Evolutionary conservation across 2,329 filamentous ascomycete genomes (phyloP).

Genomic region (Hymenoscyphus albidus): DNA sequence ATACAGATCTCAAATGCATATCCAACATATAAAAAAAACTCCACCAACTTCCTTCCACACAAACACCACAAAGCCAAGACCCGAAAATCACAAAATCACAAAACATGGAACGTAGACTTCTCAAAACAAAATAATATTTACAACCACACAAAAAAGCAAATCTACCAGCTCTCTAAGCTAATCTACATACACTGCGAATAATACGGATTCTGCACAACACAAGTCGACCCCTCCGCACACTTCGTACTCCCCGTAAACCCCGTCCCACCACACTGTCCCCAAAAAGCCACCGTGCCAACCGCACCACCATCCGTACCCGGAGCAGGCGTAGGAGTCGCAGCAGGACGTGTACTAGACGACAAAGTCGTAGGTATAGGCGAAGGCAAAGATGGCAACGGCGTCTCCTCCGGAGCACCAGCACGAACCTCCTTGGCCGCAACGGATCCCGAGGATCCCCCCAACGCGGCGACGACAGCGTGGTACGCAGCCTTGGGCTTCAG

Average conservation of each 20-base stretch:
- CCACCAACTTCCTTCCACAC: too few relatives aligned
- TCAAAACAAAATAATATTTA: too few relatives aligned
- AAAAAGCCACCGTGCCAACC: slow-evolving; percentile 18
- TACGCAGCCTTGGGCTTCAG: slow-evolving; percentile 44
- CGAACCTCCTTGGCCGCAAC: not conserved
- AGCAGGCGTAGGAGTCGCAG: not conserved
- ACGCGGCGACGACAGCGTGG: slow-evolving; percentile 35
- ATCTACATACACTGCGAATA: slow-evolving; percentile 19
- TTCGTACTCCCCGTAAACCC: slow-evolving; percentile 19
- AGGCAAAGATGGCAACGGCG: not conserved
- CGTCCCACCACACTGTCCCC: slow-evolving; percentile 26
- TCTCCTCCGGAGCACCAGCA: not conserved
- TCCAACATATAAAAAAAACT: too few relatives aligned
- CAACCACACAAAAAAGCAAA: not conserved
- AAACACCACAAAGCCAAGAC: too few relatives aligned
- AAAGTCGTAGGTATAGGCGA: slow-evolving; percentile 5
- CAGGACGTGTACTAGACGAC: not conserved
- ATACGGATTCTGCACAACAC: slow-evolving; percentile 20
- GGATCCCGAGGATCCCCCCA: slow-evolving; percentile 20
- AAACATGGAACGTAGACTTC: too few relatives aligned
- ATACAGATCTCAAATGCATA: too few relatives aligned
- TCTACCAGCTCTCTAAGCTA: not conserved
- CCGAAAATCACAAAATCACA: too few relatives aligned
- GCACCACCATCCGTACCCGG: not conserved
- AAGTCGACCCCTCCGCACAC: slow-evolving; percentile 24